Evolutionary conservation across 352 stramenopile genomes (phyloP).

Genomic region (Blastocystis sp.): DNA sequence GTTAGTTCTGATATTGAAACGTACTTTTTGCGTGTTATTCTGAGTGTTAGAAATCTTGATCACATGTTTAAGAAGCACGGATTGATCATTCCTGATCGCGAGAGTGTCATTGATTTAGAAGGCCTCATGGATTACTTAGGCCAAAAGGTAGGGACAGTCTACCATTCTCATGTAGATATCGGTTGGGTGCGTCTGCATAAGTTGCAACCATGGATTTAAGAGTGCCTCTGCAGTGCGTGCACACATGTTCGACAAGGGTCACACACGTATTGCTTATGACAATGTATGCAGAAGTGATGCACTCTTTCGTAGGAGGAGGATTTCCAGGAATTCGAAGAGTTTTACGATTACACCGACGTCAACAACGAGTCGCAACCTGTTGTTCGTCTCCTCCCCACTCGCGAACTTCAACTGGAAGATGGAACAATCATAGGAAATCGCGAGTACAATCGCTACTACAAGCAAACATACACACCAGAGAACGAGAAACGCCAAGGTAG

Average conservation of each 20-base stretch:
- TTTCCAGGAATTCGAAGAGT: conserved; percentile 71
- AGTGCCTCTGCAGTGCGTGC: conserved; percentile 78
- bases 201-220: conserved; percentile 73
- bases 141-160: conserved; percentile 72
- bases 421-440: conserved; percentile 77
- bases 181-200: conserved; percentile 81
- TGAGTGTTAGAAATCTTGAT: conserved; percentile 67
- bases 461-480: conserved; percentile 75
- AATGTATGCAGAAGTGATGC: conserved; percentile 64
- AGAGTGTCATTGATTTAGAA: conserved; percentile 78
- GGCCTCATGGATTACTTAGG: conserved; percentile 78
- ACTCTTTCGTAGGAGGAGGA: conserved; percentile 62
- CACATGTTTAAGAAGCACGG: conserved; percentile 76
- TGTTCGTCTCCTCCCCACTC: conserved; percentile 68
- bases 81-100: conserved; percentile 84
- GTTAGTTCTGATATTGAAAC: conserved; percentile 7
- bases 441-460: conserved; percentile 80
- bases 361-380: conserved; percentile 62
- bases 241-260: conserved; percentile 81
- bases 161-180: conserved; percentile 79
- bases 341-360: conserved; percentile 66
- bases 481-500: conserved; percentile 64
- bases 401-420: conserved; percentile 77
- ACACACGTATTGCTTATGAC: conserved; percentile 83
- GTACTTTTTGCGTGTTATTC: not conserved